Percentiles rank a stretch among this genome's conserved stretches.
Conservation (phyloP, 176 grass and related monocot species). For the Eragrostis curvula region DNA sequence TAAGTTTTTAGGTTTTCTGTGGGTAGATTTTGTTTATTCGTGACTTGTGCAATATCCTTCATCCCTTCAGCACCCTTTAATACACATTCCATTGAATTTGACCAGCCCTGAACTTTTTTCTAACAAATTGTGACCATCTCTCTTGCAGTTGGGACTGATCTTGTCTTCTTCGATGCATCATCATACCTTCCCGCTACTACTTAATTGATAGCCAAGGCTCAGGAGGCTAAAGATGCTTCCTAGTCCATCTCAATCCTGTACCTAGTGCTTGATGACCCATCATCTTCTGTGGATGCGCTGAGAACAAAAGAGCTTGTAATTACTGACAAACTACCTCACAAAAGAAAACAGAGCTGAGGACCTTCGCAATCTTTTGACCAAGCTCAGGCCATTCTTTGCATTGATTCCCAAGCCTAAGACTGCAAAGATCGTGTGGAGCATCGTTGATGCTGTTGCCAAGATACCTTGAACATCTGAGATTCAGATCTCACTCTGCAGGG, state of each 20-base stretch:
- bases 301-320: constrained; percentile 79
- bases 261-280: constrained; percentile 62
- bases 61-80: not conserved
- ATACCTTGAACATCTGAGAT: constrained; percentile 77
- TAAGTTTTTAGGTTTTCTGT: not conserved
- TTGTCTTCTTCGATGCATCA: constrained; percentile 38
- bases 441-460: constrained; percentile 77
- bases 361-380: constrained; percentile 70
- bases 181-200: constrained; percentile 64
- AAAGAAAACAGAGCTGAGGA: constrained; percentile 77
- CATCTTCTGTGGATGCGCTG: constrained; percentile 66
- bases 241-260: constrained; percentile 87
- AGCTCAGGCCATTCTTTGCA: constrained; percentile 71
- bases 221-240: constrained; percentile 62
- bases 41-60: not conserved
- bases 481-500: constrained; percentile 79
- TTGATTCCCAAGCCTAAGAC: constrained; percentile 88
- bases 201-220: constrained; percentile 63
- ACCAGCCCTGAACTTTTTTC: not conserved
- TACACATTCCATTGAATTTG: not conserved
- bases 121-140: too few relatives aligned
- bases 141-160: not conserved
- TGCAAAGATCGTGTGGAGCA: constrained; percentile 74
- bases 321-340: constrained; percentile 65
- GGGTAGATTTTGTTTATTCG: not conserved